Evolutionary conservation across 352 stramenopile species (phyloP), one percentile per base, ranked within the genome.

Genomic region (Phytophthora nicotianae): DNA sequence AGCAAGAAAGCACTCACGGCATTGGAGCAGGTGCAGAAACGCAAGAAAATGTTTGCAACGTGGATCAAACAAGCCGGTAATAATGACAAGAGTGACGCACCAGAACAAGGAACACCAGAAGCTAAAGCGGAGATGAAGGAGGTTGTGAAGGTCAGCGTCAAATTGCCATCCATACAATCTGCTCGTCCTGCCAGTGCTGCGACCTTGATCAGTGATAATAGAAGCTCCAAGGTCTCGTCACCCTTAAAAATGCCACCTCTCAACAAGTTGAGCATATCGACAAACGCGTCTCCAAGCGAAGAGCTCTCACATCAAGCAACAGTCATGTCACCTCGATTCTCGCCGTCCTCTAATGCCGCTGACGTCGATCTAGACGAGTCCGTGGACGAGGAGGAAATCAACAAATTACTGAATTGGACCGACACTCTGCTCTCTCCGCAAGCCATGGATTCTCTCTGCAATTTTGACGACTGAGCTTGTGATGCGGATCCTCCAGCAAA

Each of bases 371-470:
- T 86, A 6, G 84, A 95, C 3, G 81, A 87, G 24, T 92, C 82
- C 11, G 52, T 95, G 9, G 79, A 92, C 37, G 81, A 93, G 73
- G 81, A 91, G 16, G 83, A 83, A 52, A 68, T 93, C 13, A 93
- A 93, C 50, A 75, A 86, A 20, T 69, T 95, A 19, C 72, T 95
- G 5, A 79, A 89, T 50, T 93, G 84, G 84, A 95, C 86, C 5
- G 83, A 93, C 59, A 89, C 69, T 5, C 57, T 92, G 9, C 58
- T 83, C 3, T 81, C 77, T 6, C 75, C 77, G 11, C 63, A 69
- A 49, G 63, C 72, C 2, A 68, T 88, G 41, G 78, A 86, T 9
- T 64, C 50, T 0, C 73, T 88, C n/a, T 65, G 49, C 35, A 45
- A 75, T 50, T 62, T 90, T 50, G 69, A 78, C 17, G 62, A 74